Evolutionary conservation across 2,329 filamentous ascomycete species (phyloP), one percentile per base, ranked within the genome.

Genomic region (Ascochyta koolunga): DNA sequence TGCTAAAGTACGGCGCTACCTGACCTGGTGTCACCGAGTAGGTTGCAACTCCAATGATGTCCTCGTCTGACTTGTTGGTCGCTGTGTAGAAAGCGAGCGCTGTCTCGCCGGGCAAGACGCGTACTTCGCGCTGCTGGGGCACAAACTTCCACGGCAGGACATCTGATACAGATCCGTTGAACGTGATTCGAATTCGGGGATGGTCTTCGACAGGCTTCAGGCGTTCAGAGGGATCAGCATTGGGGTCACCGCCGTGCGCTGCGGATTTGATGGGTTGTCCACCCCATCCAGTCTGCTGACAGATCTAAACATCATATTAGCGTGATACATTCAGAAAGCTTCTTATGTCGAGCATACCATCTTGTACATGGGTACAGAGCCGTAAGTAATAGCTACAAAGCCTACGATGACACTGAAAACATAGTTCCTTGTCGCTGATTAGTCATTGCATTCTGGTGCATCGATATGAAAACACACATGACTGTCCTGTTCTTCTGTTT

Each of bases 21-120:
- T 99, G 95, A 3, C 86, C 95, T 0, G 95, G 95, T 2, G 93
- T 97, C 25, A 99, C 96, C 70, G 91, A 96, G 78, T 99, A 99
- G 7, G 95, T 99, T 10, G 95, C 95, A 37, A 99, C 93, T 41
- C 95, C 95, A 69, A 99, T 98, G 66, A 99, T 98, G 79, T 99
- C 96, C 61, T 89, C 86, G 60, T 90, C 85, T 56, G 90, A 91
- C 61, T 86, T 88, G 79, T 99, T 99, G 50, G 92, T 97, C 11
- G 95, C 95, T 6, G 91, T 99, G 78, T 97, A 99, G 76, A 99
- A 99, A 3, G 96, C 95, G 61, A 99, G 81, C 4, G 95, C 95
- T 2, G 95, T 99, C 81, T 99, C 95, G 60, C 96, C 96, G 0
- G 95, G 96, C 1, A 98, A 82, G 1, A 99, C 93, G 51, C 91